Percentiles rank a stretch among this genome's conserved stretches.
Evolutionary conservation across 2,329 filamentous ascomycete species (phyloP).

Genomic region (Trichoderma oligosporum): DNA sequence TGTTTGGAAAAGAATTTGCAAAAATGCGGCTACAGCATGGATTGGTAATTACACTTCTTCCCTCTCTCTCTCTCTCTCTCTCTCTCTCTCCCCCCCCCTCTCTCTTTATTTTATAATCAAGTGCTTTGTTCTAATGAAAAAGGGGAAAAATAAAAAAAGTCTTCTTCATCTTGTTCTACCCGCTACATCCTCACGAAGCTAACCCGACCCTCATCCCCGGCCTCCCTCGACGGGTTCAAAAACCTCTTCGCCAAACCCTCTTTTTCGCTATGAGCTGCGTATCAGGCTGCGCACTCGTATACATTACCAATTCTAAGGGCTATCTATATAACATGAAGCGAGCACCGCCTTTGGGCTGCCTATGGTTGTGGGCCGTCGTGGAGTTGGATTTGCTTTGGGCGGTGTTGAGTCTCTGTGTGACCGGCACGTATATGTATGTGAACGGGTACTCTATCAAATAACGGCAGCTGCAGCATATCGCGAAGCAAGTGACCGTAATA

Average conservation of each 20-base stretch:
- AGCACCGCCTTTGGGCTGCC: slow-evolving; percentile 78
- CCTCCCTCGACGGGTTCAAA: slow-evolving; percentile 45
- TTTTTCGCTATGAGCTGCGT: slow-evolving; percentile 61
- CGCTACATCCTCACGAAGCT: slow-evolving; percentile 51
- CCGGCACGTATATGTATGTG: slow-evolving; percentile 45
- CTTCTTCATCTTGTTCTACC: slow-evolving; percentile 53
- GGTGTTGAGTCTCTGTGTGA: slow-evolving; percentile 48
- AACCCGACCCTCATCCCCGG: slow-evolving; percentile 49
- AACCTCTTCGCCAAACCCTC: slow-evolving; percentile 51
- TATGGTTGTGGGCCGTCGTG: slow-evolving; percentile 92
- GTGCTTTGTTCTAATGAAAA: no score
- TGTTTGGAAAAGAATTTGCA: slow-evolving; percentile 52
- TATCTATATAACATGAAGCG: slow-evolving; percentile 91
- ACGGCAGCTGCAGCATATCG: no score
- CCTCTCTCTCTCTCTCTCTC: neutral
- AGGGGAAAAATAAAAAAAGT: no score
- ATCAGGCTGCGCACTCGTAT: slow-evolving; percentile 74
- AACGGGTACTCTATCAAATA: slow-evolving; percentile 46
- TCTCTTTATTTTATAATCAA: no score
- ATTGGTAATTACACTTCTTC: slow-evolving; percentile 45
- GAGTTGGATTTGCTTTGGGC: slow-evolving; percentile 74
- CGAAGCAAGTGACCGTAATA: no score
- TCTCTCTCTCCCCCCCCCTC: no score
- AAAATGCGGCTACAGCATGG: slow-evolving; percentile 51
- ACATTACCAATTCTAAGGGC: slow-evolving; percentile 72